phyloP scores from a whole-genome alignment of 2,329 filamentous ascomycete genomes.

The Hymenoscyphus scutula region DNA sequence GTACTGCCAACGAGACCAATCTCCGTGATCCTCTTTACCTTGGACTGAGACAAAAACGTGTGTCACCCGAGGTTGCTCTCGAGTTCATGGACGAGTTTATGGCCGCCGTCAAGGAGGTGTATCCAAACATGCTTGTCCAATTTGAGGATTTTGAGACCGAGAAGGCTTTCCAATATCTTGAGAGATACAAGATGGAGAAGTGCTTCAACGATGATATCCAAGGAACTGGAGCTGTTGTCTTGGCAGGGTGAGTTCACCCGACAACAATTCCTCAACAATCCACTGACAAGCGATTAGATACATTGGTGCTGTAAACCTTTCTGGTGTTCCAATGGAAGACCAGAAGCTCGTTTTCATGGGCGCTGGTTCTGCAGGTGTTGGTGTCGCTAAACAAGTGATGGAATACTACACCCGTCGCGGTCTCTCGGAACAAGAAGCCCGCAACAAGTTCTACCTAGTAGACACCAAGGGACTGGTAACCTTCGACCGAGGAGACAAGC shows the following conservation, averaged over 20 bases:
- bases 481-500: conserved; percentile 84
- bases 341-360: conserved; percentile 96
- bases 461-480: conserved; percentile 97
- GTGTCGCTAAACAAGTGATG: conserved; percentile 96
- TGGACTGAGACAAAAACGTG: conserved; percentile 80
- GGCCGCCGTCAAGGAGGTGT: conserved; percentile 77
- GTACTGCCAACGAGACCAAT: conserved; percentile 65
- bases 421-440: conserved; percentile 81
- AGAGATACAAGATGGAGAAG: conserved; percentile 87
- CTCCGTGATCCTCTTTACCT: conserved; percentile 77
- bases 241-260: conserved; percentile 63
- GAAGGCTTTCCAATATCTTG: conserved; percentile 86
- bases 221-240: conserved; percentile 91
- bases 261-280: neutral
- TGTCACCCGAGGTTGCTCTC: conserved; percentile 73
- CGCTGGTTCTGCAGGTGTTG: conserved; percentile 90
- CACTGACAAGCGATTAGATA: conserved; percentile 44
- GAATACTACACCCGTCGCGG: conserved; percentile 95
- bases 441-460: conserved; percentile 93
- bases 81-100: conserved; percentile 98
- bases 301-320: conserved; percentile 75
- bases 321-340: conserved; percentile 79
- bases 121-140: conserved; percentile 70
- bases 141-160: conserved; percentile 97
- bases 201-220: conserved; percentile 99